phyloP scores from a whole-genome alignment of 2,329 filamentous ascomycete genomes.

The Pseudogymnoascus sp. region DNA sequence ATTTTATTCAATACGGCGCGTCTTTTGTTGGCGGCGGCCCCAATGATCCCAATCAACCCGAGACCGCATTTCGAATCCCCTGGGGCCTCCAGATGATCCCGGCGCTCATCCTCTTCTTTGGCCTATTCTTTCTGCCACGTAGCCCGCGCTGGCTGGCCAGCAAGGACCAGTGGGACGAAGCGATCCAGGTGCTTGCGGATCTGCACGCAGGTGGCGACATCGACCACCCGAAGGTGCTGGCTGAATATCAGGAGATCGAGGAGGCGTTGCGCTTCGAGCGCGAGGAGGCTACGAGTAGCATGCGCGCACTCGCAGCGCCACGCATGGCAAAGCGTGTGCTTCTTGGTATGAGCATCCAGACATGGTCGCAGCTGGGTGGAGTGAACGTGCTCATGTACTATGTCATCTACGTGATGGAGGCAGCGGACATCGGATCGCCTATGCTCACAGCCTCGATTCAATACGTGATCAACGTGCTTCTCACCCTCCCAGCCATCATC shows the following conservation, averaged over 20 bases:
- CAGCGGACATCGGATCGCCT: conserved; percentile 46
- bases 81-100: conserved; percentile 56
- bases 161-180: conserved; percentile 61
- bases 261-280: conserved; percentile 68
- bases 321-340: conserved; percentile 64
- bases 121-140: conserved; percentile 54
- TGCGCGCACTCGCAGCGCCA: conserved; percentile 63
- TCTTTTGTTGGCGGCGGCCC: conserved; percentile 47
- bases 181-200: conserved; percentile 48
- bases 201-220: conserved; percentile 52
- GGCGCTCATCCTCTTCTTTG: conserved; percentile 44
- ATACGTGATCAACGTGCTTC: conserved; percentile 71
- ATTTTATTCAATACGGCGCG: conserved; percentile 59
- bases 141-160: conserved; percentile 65
- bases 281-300: conserved; percentile 60
- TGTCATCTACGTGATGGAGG: conserved; percentile 68
- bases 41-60: conserved; percentile 42
- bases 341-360: conserved; percentile 65
- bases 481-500: conserved; percentile 69
- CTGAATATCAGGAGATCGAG: conserved; percentile 61
- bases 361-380: conserved; percentile 69
- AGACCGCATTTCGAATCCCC: conserved; percentile 51
- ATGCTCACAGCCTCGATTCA: conserved; percentile 62
- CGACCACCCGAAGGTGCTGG: conserved; percentile 52
- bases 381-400: conserved; percentile 73